Evolutionary conservation across 306 rosid genomes (phyloP), one percentile per base, ranked within the genome.

Genomic region (Vigna reflexopilosa): DNA sequence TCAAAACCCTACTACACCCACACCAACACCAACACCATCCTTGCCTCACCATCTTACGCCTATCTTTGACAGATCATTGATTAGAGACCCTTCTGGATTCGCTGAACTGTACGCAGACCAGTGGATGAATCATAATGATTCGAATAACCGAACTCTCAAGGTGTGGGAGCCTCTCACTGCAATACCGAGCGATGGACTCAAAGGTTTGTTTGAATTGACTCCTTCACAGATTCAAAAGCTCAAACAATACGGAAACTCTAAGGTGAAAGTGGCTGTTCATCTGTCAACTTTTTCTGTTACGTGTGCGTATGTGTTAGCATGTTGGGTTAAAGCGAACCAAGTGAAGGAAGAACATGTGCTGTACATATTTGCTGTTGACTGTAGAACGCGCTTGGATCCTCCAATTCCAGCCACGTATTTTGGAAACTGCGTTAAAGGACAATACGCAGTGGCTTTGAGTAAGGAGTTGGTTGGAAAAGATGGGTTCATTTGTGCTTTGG

Each of bases 391-490:
- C 2, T 49, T 86, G 76, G 70, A 77, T 0, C 86, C 85, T 63
- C 80, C 84, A 0, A 56, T 79, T 36, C 86, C 83, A 0, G 14
- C 61, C 3, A 82, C 68, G 11, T 90, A 86, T 68, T 64, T 86
- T 45, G 91, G 91, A 1, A 88, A 88, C 14, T 90, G 94, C 57
- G 45, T 82, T 2, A 73, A 32, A 4, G 67, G 45, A 0, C 28
- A 14, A 9, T 4, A 0, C 0, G 1, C 44, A 9, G 2, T 2
- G 38, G 70, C 19, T 6, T 70, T 79, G 61, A 71, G 59, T 30
- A 72, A 80, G 45, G 22, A 44, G 0, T 42, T 82, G 1, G 0
- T 56, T 2, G 85, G 32, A 15, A 64, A 76, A 6, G 77, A 58
- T 52, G 84, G 89, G 9, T 64, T 84, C 13, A 14, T 70, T 2